phyloP scores from a whole-genome alignment of 1,284 basidiomycete genomes.

The Fomitopsis betulina region DNA sequence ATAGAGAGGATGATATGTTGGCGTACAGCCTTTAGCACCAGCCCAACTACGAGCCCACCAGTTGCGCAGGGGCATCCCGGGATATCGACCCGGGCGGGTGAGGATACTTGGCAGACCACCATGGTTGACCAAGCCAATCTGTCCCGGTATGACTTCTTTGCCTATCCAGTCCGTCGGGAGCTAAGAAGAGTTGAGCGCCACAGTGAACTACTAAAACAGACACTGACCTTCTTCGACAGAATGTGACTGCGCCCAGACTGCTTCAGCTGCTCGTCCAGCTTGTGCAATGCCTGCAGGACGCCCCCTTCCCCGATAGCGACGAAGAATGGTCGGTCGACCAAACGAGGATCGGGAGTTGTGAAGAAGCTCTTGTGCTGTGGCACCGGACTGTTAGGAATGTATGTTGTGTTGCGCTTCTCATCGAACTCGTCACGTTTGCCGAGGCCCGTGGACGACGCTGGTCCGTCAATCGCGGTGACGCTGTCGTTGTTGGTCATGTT shows the following conservation, averaged over 20 bases:
- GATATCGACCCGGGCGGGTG: constrained; percentile 69
- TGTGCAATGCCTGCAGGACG: constrained; percentile 57
- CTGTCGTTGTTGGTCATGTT: not conserved
- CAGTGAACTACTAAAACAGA: not conserved
- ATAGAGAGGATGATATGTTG: not conserved
- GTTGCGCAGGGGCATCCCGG: constrained; percentile 67
- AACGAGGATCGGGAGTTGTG: constrained; percentile 26
- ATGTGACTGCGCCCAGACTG: constrained; percentile 50
- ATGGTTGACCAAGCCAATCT: constrained; percentile 68
- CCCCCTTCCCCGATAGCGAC: constrained; percentile 62
- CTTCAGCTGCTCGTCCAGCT: constrained; percentile 55
- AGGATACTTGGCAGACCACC: constrained; percentile 74
- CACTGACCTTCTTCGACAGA: constrained; percentile 33
- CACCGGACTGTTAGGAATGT: not conserved
- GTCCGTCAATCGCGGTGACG: not conserved
- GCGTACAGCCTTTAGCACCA: constrained; percentile 62
- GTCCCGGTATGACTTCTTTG: constrained; percentile 60
- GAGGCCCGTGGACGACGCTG: not conserved
- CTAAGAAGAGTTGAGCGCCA: constrained; percentile 23
- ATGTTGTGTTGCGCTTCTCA: not conserved
- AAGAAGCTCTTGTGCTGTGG: constrained; percentile 11
- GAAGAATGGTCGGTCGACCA: constrained; percentile 59
- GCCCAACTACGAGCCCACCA: constrained; percentile 75
- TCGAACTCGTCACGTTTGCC: not conserved
- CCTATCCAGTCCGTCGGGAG: constrained; percentile 65